Evolutionary conservation across 2,329 filamentous ascomycete genomes (phyloP), one percentile per base, ranked within the genome.

Genomic region (Xylaria sp.): DNA sequence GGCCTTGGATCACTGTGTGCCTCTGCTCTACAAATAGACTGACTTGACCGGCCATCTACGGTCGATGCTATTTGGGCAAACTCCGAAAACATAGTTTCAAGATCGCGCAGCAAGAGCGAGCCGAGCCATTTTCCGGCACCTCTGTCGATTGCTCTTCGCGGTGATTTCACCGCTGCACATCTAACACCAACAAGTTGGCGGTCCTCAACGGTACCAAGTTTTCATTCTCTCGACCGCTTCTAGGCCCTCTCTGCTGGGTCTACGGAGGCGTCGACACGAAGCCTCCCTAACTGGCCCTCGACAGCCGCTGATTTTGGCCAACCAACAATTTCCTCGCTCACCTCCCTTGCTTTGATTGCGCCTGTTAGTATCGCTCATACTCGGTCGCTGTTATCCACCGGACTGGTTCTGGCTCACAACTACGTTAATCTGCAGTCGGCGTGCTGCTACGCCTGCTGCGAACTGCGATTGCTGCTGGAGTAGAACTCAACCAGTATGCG

Each of bases 231-330:
- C 90, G 90, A 84, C 94, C 92, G 87, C 92, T 96, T 83, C 89
- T 94, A 79, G 92, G 92, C 85, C 94, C 93, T 81, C 89, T 89
- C 78, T 89, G 89, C 85, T 92, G 93, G 93, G 93, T 96, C 88
- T 94, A 94, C 80, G 89, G 89, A 85, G 94, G 94, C 90, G 92
- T 93, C 84, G 92, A 95, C 85, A 95, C 93, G 84, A 94, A 96
- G 83, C 94, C 95, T 78, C 94, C 94, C 85, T 98, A 98, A 97
- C 82, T 94, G 79, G 84, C 72, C 78, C 70, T 69, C 68, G 59
- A 62, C 63, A 64, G 11, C 35, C 53, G 37, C 40, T 61, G 37
- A 65, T 74, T 75, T 76, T 78, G 76, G 73, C 71, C 57, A 59
- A 43, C 40, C 25, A 67, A 57, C 43, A 56, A 45, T 53, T 59